These are phyloP conservation scores for Gomphus sp. DNA, from an alignment of 1,284 basidiomycete species.

Conservation along the genomic window DNA sequence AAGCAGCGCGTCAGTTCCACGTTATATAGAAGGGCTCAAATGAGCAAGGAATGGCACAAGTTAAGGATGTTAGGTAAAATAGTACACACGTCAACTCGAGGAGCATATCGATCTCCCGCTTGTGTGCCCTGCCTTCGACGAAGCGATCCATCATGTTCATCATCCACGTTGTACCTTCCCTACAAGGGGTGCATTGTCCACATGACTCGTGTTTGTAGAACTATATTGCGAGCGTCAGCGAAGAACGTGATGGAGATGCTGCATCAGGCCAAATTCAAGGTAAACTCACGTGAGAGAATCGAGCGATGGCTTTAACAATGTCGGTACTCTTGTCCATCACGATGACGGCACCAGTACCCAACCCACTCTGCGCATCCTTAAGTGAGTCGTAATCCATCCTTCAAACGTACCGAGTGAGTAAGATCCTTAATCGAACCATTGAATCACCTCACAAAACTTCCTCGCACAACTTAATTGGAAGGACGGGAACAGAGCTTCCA, in stretches of 20 bases:
- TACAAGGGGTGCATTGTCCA: slow-evolving; percentile 95
- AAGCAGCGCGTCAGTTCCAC: slow-evolving; percentile 16
- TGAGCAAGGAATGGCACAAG: neutral
- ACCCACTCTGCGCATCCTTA: slow-evolving; percentile 89
- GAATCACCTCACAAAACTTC: slow-evolving; percentile 67
- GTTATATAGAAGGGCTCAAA: neutral
- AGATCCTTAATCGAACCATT: slow-evolving; percentile 2
- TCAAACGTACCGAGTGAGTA: neutral
- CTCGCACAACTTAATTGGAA: slow-evolving; percentile 74
- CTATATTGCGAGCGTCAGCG: slow-evolving; percentile 21
- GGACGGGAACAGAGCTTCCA: slow-evolving; percentile 91
- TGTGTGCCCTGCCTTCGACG: slow-evolving; percentile 82
- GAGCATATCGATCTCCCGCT: slow-evolving; percentile 96
- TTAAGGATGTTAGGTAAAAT: neutral
- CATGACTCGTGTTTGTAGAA: slow-evolving; percentile 99
- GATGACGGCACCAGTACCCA: slow-evolving; percentile 97
- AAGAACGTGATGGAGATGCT: neutral
- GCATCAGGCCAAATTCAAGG: neutral
- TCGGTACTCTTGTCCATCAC: slow-evolving; percentile 99
- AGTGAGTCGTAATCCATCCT: slow-evolving; percentile 99
- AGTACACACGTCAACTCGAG: slow-evolving; percentile 73
- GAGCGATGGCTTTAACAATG: slow-evolving; percentile 86
- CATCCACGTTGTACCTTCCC: slow-evolving; percentile 97
- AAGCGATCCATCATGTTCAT: slow-evolving; percentile 97
- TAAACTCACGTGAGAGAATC: slow-evolving; percentile 70